Conservation (phyloP, 495 filamentous ascomycete species). For the Penicillium lagena region DNA sequence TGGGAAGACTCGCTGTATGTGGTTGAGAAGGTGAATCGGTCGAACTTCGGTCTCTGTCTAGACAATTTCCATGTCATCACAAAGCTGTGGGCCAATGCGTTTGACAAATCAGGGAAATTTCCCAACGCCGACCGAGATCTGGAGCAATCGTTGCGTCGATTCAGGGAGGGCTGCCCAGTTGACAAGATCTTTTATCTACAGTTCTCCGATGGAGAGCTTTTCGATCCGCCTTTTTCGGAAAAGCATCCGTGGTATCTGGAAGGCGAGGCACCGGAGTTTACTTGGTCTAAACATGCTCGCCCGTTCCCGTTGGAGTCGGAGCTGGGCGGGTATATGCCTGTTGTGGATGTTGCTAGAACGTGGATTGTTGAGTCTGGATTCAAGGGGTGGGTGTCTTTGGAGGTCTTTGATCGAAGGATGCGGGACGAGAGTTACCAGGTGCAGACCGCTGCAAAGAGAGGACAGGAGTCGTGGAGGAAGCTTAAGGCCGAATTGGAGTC, state of each 20-base stretch:
- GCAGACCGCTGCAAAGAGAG: conserved; percentile 15
- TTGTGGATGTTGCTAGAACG: conserved; percentile 28
- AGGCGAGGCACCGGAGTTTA: conserved; percentile 61
- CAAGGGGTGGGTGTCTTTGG: conserved; percentile 65
- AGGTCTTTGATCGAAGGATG: conserved; percentile 65
- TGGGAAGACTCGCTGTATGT: conserved; percentile 61
- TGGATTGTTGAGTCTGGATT: conserved; percentile 58
- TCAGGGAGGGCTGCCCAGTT: conserved; percentile 44
- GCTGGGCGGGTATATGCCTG: conserved; percentile 60
- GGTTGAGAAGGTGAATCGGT: conserved; percentile 49
- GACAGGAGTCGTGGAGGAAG: conserved; percentile 20
- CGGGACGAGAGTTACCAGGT: conserved; percentile 29
- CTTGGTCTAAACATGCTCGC: conserved; percentile 68
- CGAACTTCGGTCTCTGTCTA: conserved; percentile 63
- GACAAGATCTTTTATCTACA: conserved; percentile 63
- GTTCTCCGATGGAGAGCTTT: conserved; percentile 55
- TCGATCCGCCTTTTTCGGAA: conserved; percentile 49
- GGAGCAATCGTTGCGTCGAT: conserved; percentile 38
- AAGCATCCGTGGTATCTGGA: conserved; percentile 57
- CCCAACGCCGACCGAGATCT: conserved; percentile 47
- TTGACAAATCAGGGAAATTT: conserved; percentile 41
- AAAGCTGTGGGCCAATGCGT: conserved; percentile 57
- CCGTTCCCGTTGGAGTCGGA: conserved; percentile 62
- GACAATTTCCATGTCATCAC: conserved; percentile 67
- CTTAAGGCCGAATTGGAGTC: conserved; percentile 5